A percentile compares a stretch with the other conserved stretches of the same genome.
phyloP scores from a whole-genome alignment of 2,329 filamentous ascomycete species.

The Colletotrichum magnum region DNA sequence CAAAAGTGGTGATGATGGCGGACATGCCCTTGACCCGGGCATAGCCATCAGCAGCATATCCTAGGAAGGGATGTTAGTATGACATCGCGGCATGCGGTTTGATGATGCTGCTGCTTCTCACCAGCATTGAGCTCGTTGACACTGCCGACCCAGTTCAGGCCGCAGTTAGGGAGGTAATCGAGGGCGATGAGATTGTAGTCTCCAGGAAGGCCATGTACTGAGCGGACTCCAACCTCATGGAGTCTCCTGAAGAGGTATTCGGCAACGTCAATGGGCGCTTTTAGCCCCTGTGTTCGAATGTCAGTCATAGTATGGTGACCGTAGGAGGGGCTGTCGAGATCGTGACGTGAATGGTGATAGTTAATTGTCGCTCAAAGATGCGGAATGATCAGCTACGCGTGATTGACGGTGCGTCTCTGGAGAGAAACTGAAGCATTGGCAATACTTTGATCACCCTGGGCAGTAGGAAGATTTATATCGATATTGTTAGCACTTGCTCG shows the following conservation, averaged over 20 bases:
- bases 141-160: conserved; percentile 76
- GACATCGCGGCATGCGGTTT: neutral
- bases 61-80: conserved; percentile 51
- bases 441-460: too few species aligned
- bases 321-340: neutral
- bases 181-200: conserved; percentile 81
- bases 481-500: neutral
- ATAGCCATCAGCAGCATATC: conserved; percentile 86
- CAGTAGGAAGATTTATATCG: neutral
- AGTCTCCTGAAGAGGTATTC: conserved; percentile 78
- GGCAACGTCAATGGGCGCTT: conserved; percentile 70
- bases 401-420: too few species aligned
- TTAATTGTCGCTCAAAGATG: neutral
- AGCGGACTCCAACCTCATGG: conserved; percentile 74
- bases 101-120: conserved; percentile 48
- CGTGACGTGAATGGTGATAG: neutral
- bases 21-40: conserved; percentile 79
- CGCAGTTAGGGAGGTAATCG: conserved; percentile 73
- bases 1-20: conserved; percentile 82
- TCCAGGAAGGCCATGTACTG: conserved; percentile 78
- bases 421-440: too few species aligned
- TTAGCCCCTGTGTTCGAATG: conserved; percentile 58
- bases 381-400: too few species aligned
- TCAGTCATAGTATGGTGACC: conserved; percentile 48
- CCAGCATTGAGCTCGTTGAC: conserved; percentile 82